Base-by-base conservation (phyloP, 108 stramenopile species). In the Parmales sp. region DNA sequence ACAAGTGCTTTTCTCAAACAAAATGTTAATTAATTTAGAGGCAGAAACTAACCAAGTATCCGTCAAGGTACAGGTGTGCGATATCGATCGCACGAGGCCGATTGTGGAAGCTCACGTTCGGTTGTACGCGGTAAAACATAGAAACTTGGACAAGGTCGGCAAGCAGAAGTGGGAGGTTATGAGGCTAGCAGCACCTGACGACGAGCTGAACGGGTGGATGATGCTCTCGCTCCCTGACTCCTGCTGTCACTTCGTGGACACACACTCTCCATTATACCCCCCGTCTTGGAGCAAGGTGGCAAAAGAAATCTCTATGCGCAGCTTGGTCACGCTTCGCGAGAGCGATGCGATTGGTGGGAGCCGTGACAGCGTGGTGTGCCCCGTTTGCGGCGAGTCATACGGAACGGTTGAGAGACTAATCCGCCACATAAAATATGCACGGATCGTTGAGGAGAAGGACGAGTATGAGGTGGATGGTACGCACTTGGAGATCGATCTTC, bases 21-120 rank as follows among this genome's bases (percentile, higher is more conserved):
- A n/a, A n/a, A n/a, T n/a, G n/a, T n/a, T n/a, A 43, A 13, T 13
- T 43, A 43, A 11, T 11, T 11, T 43, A 11, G 13, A 43, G 13
- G 13, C 7, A 43, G 41, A 11, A 43, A 13, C 11, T 43, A 43
- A 43, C 7, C 41, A 73, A n/a, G 39, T 70, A 1, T 72, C 72
- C 19, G 48, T 73, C 66, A 70, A 39, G 36, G 38, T 83, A 23
- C 80, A 83, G 20, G 68, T 89, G 28, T 89, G 78, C 64, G 92
- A 93, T 63, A 63, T 86, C 6, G 87, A 88, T 70, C 65, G 80
- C 26, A 65, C 63, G 25, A 77, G 83, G 38, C 87, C 86, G 8
- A 70, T 90, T 18, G 88, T 94, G 34, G 92, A 94, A 66, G 84
- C 88, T 1, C 92, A 94, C 75, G 83, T 86, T 45, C 86, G 90